Evolutionary conservation across 1,284 basidiomycete genomes (phyloP).

Genomic region (Mycocalia duriaeana): DNA sequence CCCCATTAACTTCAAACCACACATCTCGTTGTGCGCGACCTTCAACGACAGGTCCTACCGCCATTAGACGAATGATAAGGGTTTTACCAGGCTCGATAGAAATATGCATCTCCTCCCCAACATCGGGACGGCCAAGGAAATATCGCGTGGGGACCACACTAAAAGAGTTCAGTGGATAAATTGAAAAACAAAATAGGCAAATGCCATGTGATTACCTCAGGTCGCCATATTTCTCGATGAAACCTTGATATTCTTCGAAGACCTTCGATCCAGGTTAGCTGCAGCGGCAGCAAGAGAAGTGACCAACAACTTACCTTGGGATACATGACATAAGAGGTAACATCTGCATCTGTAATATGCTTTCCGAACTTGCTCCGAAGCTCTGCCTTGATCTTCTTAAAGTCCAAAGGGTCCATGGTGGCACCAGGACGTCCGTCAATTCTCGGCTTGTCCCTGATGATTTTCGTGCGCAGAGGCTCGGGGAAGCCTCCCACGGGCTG

Average conservation of each 20-base stretch:
- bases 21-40: constrained; percentile 91
- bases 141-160: constrained; percentile 93
- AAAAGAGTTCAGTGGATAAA: constrained; percentile 5
- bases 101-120: constrained; percentile 95
- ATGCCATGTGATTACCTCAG: constrained; percentile 53
- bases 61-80: constrained; percentile 93
- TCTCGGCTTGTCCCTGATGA: constrained; percentile 91
- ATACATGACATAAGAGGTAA: constrained; percentile 95
- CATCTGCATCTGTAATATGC: constrained; percentile 89
- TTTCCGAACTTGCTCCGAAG: constrained; percentile 92
- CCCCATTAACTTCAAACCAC: constrained; percentile 98
- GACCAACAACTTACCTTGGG: constrained; percentile 65
- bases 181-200: constrained; percentile 9
- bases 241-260: constrained; percentile 95
- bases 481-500: constrained; percentile 98
- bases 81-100: constrained; percentile 97
- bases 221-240: constrained; percentile 94
- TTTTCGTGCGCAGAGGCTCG: constrained; percentile 85
- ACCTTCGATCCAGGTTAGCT: too few relatives aligned
- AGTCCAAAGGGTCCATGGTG: constrained; percentile 84
- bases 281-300: too few relatives aligned
- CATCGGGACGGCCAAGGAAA: constrained; percentile 90
- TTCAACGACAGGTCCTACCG: constrained; percentile 89
- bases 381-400: constrained; percentile 94
- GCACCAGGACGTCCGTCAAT: constrained; percentile 93